These are phyloP conservation scores for Cryptomeria japonica DNA, from an alignment of 75 land plant genomes.

Conservation along the genomic window DNA sequence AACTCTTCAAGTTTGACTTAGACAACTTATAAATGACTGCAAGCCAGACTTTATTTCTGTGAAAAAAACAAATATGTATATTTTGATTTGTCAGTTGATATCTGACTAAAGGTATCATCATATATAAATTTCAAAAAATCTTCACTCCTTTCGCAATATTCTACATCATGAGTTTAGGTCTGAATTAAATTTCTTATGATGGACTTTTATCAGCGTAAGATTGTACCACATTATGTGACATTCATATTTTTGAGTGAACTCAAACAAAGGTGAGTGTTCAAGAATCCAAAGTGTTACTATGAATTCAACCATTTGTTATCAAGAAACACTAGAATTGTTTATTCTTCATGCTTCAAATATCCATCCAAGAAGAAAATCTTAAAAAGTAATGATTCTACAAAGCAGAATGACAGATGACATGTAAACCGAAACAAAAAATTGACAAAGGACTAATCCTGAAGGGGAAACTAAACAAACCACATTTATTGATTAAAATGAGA, in stretches of 20 bases:
- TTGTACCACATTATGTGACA: not conserved
- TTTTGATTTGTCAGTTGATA: not conserved
- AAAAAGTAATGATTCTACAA: not conserved
- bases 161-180: not conserved
- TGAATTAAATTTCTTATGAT: too few relatives aligned
- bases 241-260: not conserved
- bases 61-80: not conserved
- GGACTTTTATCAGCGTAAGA: not conserved
- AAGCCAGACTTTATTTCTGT: not conserved
- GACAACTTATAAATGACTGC: too few relatives aligned
- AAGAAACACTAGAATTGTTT: not conserved
- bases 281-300: not conserved
- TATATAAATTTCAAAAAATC: not conserved
- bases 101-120: not conserved
- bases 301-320: not conserved
- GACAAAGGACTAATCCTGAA: not conserved
- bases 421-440: not conserved
- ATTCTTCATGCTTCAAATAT: not conserved
- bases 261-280: not conserved
- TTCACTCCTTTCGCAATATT: not conserved
- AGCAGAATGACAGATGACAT: not conserved
- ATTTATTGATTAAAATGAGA: too few relatives aligned
- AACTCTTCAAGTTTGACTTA: too few relatives aligned
- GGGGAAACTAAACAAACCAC: too few relatives aligned
- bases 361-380: not conserved